These are phyloP conservation scores for Trypethelium eluteriae DNA, from an alignment of 495 filamentous ascomycete species.

Conservation along the genomic window DNA sequence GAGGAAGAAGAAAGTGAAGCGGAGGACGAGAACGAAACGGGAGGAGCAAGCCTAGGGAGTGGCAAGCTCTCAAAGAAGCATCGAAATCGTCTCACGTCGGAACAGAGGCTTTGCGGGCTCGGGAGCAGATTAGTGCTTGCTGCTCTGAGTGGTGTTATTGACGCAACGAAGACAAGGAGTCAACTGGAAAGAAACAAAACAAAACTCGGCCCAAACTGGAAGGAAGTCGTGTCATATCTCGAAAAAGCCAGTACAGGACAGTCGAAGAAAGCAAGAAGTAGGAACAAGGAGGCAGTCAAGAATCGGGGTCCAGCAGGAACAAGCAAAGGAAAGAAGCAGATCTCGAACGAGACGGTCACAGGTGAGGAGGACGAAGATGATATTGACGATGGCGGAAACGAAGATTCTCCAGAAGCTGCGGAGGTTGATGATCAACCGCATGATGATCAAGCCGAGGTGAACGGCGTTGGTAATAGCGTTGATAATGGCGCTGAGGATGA, in stretches of 20 bases:
- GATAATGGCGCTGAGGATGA: neutral
- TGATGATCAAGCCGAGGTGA: neutral
- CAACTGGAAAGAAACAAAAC: slow-evolving; percentile 42
- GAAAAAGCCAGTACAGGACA: slow-evolving; percentile 19
- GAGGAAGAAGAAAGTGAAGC: slow-evolving; percentile 36
- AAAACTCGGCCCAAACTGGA: slow-evolving; percentile 24
- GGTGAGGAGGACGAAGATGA: slow-evolving; percentile 49
- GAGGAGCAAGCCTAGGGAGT: slow-evolving; percentile 33
- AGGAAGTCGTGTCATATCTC: slow-evolving; percentile 23
- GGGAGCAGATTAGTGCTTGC: slow-evolving; percentile 75
- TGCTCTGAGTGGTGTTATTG: slow-evolving; percentile 64
- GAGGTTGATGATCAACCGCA: neutral
- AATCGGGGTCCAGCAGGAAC: slow-evolving; percentile 17
- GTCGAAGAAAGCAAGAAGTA: neutral
- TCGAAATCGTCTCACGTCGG: slow-evolving; percentile 30
- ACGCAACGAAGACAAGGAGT: slow-evolving; percentile 52
- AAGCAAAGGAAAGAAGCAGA: slow-evolving; percentile 59
- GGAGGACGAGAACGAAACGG: slow-evolving; percentile 44
- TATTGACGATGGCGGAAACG: slow-evolving; percentile 47
- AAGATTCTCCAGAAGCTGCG: slow-evolving; percentile 30
- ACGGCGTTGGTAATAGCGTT: slow-evolving; percentile 1
- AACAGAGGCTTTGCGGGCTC: slow-evolving; percentile 76
- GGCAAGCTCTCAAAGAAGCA: slow-evolving; percentile 16
- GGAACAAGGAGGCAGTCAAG: neutral
- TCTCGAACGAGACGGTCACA: slow-evolving; percentile 63